Percentiles rank a stretch among this genome's conserved stretches.
These are phyloP conservation scores for Manihot esculenta DNA, from an alignment of 441 rosid genomes.

Conservation along the genomic window DNA sequence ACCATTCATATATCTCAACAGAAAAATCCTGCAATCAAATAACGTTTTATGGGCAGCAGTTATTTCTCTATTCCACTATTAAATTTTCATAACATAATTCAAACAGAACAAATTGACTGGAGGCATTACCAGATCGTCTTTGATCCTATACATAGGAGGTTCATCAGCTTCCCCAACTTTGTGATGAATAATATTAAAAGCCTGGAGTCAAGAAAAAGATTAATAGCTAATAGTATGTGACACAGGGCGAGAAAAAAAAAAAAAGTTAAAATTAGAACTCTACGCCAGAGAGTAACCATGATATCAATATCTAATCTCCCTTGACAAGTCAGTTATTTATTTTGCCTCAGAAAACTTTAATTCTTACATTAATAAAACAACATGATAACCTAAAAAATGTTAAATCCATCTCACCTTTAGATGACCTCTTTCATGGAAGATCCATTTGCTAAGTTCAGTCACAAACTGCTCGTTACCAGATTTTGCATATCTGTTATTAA, in stretches of 20 bases:
- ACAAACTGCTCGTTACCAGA: conserved; percentile 82
- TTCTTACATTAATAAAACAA: conserved; percentile 9
- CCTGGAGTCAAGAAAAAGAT: conserved; percentile 36
- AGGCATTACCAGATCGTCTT: conserved; percentile 59
- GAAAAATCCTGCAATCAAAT: conserved; percentile 45
- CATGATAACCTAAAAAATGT: conserved; percentile 11
- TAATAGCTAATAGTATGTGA: background rate
- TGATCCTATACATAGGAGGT: conserved; percentile 65
- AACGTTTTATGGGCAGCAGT: background rate
- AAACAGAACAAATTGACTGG: conserved; percentile 13
- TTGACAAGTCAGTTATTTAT: background rate
- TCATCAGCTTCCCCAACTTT: conserved; percentile 62
- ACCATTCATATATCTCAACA: conserved; percentile 76
- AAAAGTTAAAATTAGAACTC: background rate
- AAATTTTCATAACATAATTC: background rate
- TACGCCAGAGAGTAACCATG: background rate
- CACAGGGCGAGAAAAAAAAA: background rate
- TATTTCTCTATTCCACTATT: background rate
- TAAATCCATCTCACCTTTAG: conserved; percentile 57
- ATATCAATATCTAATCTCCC: background rate
- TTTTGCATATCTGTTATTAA: conserved; percentile 55
- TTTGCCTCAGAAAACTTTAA: conserved; percentile 1
- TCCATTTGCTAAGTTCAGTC: conserved; percentile 88
- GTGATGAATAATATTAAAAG: conserved; percentile 50
- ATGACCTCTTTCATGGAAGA: conserved; percentile 89